Conservation (phyloP, 352 stramenopile species). For the Peronospora farinosa region DNA sequence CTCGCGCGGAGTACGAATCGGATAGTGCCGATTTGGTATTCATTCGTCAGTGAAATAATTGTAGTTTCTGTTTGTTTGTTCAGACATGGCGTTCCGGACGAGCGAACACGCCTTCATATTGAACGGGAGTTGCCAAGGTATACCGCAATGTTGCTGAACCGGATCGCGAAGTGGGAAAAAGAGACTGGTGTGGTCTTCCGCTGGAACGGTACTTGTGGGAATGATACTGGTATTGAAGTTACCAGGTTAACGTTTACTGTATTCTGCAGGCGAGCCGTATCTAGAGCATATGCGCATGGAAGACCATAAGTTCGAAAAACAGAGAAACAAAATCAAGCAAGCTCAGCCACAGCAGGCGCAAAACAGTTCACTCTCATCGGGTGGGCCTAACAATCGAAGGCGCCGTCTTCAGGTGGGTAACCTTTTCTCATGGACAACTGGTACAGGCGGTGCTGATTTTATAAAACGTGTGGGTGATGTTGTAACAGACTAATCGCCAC, state of each 20-base stretch:
- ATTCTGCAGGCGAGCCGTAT: slow-evolving; percentile 27
- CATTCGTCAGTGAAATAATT: not conserved
- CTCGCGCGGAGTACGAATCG: slow-evolving; percentile 28
- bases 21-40: not conserved
- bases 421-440: not conserved
- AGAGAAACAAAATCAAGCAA: slow-evolving; percentile 4
- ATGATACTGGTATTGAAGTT: not conserved
- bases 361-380: not conserved
- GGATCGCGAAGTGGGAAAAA: slow-evolving; percentile 36
- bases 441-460: too few relatives aligned
- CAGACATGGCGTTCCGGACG: slow-evolving; percentile 26
- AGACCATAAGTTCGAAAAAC: slow-evolving; percentile 20
- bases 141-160: slow-evolving; percentile 32
- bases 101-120: slow-evolving; percentile 34
- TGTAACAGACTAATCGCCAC: slow-evolving; percentile 13
- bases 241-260: not conserved
- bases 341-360: not conserved
- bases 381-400: slow-evolving; percentile 1
- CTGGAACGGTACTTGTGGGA: slow-evolving; percentile 32
- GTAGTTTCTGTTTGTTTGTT: not conserved
- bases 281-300: slow-evolving; percentile 26
- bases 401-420: slow-evolving; percentile 14
- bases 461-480: not conserved
- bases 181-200: slow-evolving; percentile 28
- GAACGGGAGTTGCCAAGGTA: slow-evolving; percentile 38